Evolutionary conservation across 179 eudicot species (phyloP), one percentile per base, ranked within the genome.

Genomic region (Sideroxylon spinosum): DNA sequence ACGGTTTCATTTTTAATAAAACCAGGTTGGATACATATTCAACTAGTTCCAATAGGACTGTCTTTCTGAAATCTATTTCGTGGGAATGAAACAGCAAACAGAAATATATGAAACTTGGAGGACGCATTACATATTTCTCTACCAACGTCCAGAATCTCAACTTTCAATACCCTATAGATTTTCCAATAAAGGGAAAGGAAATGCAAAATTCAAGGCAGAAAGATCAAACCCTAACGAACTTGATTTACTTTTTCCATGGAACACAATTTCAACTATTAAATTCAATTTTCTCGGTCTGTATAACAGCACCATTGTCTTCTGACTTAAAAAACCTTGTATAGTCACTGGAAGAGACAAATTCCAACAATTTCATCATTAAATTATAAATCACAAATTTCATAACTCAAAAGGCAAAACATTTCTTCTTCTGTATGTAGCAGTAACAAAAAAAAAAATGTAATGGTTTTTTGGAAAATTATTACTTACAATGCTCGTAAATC

Each of bases 401-500:
- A 20, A 20, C 53, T 37, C 4, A 23, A 49, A 48, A 64, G 56
- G 37, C 46, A 56, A 55, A 75, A 4, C 14, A 46, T 68, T 59
- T 16, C 26, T 80, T 44, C 25, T 26, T 9, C 19, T 16, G 29
- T 64, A 69, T 63, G 29, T 23, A 60, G 17, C 53, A 80, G 50
- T 20, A 28, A 80, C 10, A 44, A 26, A 49, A 71, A 4, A 4
- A 10, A 20, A 7, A 14, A 63, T 37, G 16, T 19, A 4, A 12
- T 68, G 46, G 32, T 68, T 68, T 28, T 7, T 72, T 16, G 17
- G 26, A 11, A 9, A 32, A 62, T 23, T 66, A 81, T 2, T 66
- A 90, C 98, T 93, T 89, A 95, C 99, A 95, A 70, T 37, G 92
- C 88, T 78, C 82, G 91, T 85, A 95, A 84, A 83, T 88, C 81